phyloP scores from a whole-genome alignment of 208 protist species.

The Wallacemonas rigidus region DNA sequence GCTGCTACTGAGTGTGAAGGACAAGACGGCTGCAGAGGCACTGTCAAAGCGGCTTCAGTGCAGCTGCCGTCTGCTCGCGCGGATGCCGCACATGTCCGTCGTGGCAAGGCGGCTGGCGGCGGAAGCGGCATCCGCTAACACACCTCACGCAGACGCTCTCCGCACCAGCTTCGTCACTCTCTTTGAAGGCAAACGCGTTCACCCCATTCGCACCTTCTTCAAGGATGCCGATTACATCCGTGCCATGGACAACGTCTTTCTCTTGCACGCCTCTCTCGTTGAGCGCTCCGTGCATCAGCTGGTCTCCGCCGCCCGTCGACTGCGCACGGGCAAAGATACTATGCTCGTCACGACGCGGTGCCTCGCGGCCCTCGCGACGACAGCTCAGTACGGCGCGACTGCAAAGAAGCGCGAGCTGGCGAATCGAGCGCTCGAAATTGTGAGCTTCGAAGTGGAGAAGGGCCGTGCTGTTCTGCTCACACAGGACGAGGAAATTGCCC shows the following conservation, averaged over 20 bases:
- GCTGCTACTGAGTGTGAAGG: constrained; percentile 48
- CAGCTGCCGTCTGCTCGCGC: constrained; percentile 40
- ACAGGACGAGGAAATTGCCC: constrained; percentile 66
- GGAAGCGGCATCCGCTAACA: constrained; percentile 10
- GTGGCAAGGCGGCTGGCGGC: constrained; percentile 50
- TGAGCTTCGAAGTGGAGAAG: constrained; percentile 75
- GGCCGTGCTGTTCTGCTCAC: constrained; percentile 68
- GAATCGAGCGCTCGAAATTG: constrained; percentile 55
- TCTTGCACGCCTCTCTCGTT: constrained; percentile 77
- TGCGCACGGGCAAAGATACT: constrained; percentile 78
- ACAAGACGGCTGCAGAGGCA: constrained; percentile 42
- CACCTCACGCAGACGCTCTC: not conserved
- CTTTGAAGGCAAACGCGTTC: constrained; percentile 34
- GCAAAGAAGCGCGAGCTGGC: constrained; percentile 33
- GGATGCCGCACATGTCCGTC: constrained; percentile 29
- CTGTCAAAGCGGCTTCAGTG: constrained; percentile 45
- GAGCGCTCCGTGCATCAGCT: constrained; percentile 45
- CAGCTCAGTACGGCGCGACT: constrained; percentile 29
- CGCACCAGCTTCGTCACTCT: constrained; percentile 22
- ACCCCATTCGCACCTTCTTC: constrained; percentile 70
- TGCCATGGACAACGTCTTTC: constrained; percentile 69
- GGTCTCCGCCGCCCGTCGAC: constrained; percentile 50
- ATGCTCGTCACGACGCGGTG: constrained; percentile 67
- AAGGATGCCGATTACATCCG: constrained; percentile 50
- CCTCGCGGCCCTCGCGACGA: constrained; percentile 51